Evolutionary conservation across 2,329 filamentous ascomycete species (phyloP).

Genomic region (Lasiodiplodia sp.): DNA sequence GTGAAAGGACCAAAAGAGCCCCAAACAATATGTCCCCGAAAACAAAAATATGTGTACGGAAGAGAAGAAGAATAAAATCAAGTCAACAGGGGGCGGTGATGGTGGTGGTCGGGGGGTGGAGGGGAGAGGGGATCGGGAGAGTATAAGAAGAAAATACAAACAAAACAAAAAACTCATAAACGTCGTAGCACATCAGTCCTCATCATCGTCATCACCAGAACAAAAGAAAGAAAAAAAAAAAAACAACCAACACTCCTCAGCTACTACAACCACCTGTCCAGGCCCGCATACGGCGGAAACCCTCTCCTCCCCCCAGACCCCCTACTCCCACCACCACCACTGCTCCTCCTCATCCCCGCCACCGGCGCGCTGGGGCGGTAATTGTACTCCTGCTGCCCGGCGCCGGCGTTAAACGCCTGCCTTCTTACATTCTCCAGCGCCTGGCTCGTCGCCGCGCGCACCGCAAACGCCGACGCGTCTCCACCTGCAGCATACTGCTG

Average conservation of each 20-base stretch:
- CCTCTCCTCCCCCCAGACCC: neutral
- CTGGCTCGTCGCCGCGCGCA: conserved; percentile 15
- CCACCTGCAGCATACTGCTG: neutral
- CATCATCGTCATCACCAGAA: neutral
- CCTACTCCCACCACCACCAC: conserved; percentile 4
- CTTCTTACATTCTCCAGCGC: conserved; percentile 14
- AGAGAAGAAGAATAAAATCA: neutral
- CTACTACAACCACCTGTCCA: conserved; percentile 12
- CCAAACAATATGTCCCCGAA: neutral
- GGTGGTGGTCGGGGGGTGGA: no score
- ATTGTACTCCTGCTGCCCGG: neutral
- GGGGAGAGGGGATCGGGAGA: neutral
- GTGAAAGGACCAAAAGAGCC: neutral
- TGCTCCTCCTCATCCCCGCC: conserved; percentile 15
- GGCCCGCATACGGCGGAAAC: conserved; percentile 10
- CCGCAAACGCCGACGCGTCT: conserved; percentile 2
- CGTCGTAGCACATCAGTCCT: no score
- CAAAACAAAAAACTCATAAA: neutral
- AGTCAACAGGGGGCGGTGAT: neutral
- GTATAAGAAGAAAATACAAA: neutral
- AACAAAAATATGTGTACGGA: neutral
- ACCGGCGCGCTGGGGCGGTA: neutral
- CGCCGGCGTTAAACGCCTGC: conserved; percentile 4
- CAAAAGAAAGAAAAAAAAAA: neutral
- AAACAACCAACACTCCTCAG: neutral